A percentile compares a stretch with the other conserved stretches of the same genome.
phyloP scores from a whole-genome alignment of 148 eudicot genomes.

The Cornus suecica region DNA sequence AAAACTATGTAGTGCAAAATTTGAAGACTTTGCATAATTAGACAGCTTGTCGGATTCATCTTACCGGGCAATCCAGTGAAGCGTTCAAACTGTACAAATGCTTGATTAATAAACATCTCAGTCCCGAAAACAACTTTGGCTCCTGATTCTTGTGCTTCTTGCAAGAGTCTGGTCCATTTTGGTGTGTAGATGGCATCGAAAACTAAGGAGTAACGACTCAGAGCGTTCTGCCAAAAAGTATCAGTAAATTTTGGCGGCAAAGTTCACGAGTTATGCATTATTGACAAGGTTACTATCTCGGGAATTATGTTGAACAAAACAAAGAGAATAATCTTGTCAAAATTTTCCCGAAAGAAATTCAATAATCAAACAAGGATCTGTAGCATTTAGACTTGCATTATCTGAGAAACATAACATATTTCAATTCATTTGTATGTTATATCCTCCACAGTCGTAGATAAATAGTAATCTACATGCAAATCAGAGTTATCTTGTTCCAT shows the following conservation, averaged over 20 bases:
- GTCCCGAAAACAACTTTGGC: constrained; percentile 58
- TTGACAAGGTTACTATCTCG: too few relatives aligned
- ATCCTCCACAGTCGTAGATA: background rate
- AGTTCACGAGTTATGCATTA: too few relatives aligned
- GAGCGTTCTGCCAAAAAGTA: constrained; percentile 47
- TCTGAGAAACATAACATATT: background rate
- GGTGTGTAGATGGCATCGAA: constrained; percentile 87
- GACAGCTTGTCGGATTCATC: background rate
- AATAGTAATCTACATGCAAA: too few relatives aligned
- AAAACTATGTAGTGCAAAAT: too few relatives aligned
- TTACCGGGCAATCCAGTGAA: constrained; percentile 67
- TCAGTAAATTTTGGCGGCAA: background rate
- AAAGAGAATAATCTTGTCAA: background rate
- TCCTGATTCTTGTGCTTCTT: constrained; percentile 63
- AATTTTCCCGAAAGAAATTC: background rate
- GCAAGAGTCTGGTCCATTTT: constrained; percentile 63
- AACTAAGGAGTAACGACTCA: constrained; percentile 56
- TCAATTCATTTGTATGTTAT: background rate
- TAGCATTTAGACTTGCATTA: too few relatives aligned
- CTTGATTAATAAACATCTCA: constrained; percentile 82
- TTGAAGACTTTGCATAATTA: too few relatives aligned
- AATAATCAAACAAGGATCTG: too few relatives aligned
- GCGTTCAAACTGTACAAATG: constrained; percentile 72
- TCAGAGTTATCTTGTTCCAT: too few relatives aligned
- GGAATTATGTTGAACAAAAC: background rate